Base-by-base conservation (phyloP, 306 rosid species). In the Sphenostylis stenocarpa region DNA sequence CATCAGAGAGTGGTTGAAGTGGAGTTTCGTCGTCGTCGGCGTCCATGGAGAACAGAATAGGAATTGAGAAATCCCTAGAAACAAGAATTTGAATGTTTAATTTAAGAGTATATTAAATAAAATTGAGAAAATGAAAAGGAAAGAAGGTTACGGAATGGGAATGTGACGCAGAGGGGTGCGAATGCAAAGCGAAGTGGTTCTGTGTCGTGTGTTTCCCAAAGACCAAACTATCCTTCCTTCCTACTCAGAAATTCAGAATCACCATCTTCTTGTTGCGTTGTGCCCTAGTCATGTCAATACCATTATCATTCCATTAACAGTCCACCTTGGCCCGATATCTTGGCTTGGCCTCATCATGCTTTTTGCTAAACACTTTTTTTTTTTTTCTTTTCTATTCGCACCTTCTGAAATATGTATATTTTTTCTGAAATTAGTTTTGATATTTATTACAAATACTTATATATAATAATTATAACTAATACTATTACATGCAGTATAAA, bases 21-120 rank as follows among this genome's bases (percentile, higher is more conserved):
- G 74, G 29, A 79, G 87, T 43, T 70, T 89, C 94, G 11, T 89
- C 90, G 12, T 84, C 94, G 4, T 89, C 92, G 71, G 69, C 82
- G 28, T 87, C 90, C 97, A 91, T 91, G 45, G 16, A 8, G 31
- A 23, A 56, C 7, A 36, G 34, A 26, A 15, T 31, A 39, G 41
- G 41, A 72, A 77, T 73, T 76, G 57, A n/a, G n/a, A n/a, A n/a
- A 87, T 76, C 85, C 89, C 92, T 83, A 77, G 75, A 47, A 21
- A 17, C 16, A 2, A 6, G 63, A 38, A 62, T 39, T 66, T 1
- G 10, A 43, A 20, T 3, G 11, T 62, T 33, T 13, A 34, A 39
- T 65, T 65, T 5, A 65, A 5, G 16, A 63, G 21, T 3, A 4
- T 15, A 60, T 29, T 28, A 2, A 60, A 60, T 60, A 7, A 38